Evolutionary conservation across 2,329 filamentous ascomycete species (phyloP), one percentile per base, ranked within the genome.

Genomic region (Aspergillus alliaceus): DNA sequence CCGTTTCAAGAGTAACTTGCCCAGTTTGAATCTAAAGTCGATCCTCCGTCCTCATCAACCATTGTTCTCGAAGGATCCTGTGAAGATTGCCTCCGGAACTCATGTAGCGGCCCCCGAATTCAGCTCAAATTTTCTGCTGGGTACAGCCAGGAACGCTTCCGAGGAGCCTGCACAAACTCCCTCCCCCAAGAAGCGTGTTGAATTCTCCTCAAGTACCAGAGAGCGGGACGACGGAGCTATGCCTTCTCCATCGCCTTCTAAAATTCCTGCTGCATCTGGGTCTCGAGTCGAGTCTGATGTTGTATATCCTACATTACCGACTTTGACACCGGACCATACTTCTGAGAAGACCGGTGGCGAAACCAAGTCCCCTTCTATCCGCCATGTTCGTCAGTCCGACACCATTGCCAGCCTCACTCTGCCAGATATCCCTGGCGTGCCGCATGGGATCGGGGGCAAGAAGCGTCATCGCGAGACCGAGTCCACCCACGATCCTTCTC

Each of bases 171-270:
- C 80, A 18, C 86, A 85, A 5, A 91, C 89, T 1, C 89, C 89
- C 7, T 86, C 87, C 31, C 83, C 86, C 24, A 90, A 86, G 72
- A 96, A 96, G 77, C 88, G 85, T 55, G 90, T 96, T 34, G 87
- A 90, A 51, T 96, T 96, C 67, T 91, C 89, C 0, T 88, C 87
- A 0, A 86, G 86, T 59, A 87, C 87, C 34, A 83, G 90, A 60
- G 72, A 74, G 52, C 70, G 69, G n/a, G 37, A 47, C 3, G 40
- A 55, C 4, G 58, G 62, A 27, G 56, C 51, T 15, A 61, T 74
- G 15, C 64, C 68, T 4, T 78, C 76, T 29, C 76, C 76, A 6
- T 77, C 75, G 11, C 76, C 75, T 3, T 77, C 73, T 24, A 79
- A 77, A 58, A 65, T 73, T 22, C 70, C 70, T 4, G 63, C 62